phyloP scores from a whole-genome alignment of 139 green algal species.

The Chlorella sorokiniana region DNA sequence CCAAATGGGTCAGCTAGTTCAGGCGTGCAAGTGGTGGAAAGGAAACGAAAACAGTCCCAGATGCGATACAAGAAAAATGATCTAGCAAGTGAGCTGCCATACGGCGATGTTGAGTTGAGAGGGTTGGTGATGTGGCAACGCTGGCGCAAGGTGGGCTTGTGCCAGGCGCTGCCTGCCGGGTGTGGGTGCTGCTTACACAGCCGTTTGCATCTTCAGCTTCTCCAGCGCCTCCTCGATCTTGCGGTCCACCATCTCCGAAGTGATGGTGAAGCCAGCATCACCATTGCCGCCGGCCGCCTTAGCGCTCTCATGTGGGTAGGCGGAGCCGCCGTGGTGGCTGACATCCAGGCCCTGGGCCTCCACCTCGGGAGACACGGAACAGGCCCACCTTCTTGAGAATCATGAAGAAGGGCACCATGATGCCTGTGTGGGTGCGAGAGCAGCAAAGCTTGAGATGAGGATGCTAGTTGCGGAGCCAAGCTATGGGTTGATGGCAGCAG shows the following conservation, averaged over 20 bases:
- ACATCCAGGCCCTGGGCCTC: conserved; percentile 76
- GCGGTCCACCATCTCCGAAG: conserved; percentile 44
- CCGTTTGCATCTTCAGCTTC: conserved; percentile 23
- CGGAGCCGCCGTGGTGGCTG: conserved; percentile 67
- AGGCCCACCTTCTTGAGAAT: conserved; percentile 68
- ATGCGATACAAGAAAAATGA: neutral
- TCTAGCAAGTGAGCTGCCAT: neutral
- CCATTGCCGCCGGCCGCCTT: neutral
- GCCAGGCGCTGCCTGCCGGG: neutral
- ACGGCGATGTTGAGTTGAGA: neutral
- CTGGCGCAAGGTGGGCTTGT: too few relatives aligned
- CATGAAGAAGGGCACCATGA: conserved; percentile 76
- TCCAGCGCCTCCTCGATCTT: conserved; percentile 49
- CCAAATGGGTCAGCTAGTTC: too few relatives aligned
- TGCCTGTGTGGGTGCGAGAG: conserved; percentile 1
- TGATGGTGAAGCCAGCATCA: conserved; percentile 21
- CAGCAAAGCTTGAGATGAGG: neutral
- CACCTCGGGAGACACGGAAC: conserved; percentile 64
- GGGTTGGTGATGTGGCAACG: too few relatives aligned
- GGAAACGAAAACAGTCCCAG: neutral
- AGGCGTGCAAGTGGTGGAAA: neutral
- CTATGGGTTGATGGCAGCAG: neutral
- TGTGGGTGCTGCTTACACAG: neutral
- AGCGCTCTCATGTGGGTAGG: conserved; percentile 43
- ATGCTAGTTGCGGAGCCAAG: neutral